A percentile compares a stretch with the other conserved stretches of the same genome.
Conservation (phyloP, 2,329 filamentous ascomycete species). For the Nigrograna mackinnonii region DNA sequence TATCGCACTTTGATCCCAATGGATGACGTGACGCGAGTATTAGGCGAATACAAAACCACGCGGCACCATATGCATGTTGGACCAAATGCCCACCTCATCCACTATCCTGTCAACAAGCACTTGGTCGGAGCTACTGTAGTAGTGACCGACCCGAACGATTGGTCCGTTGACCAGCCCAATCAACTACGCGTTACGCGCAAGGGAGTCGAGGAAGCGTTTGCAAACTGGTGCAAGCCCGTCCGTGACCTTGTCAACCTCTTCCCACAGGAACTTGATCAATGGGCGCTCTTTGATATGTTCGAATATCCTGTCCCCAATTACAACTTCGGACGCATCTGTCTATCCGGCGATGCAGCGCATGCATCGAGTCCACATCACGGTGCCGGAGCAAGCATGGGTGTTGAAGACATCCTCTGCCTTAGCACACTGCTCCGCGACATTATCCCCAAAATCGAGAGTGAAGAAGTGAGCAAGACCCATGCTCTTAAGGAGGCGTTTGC, state of each 20-base stretch:
- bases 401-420: no score
- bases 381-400: slow-evolving; percentile 57
- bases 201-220: neutral
- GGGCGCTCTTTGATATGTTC: slow-evolving; percentile 49
- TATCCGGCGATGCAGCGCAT: slow-evolving; percentile 62
- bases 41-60: slow-evolving; percentile 18
- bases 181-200: neutral
- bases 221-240: neutral
- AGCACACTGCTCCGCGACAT: no score
- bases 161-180: no score
- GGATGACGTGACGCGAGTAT: slow-evolving; percentile 38
- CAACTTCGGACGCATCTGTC: slow-evolving; percentile 37
- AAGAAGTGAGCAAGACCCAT: no score
- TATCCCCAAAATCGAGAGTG: no score
- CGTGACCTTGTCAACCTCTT: slow-evolving; percentile 1
- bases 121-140: neutral
- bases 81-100: neutral
- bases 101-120: neutral
- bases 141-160: neutral
- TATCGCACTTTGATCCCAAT: slow-evolving; percentile 67
- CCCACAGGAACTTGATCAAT: slow-evolving; percentile 33
- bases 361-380: slow-evolving; percentile 57
- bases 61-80: slow-evolving; percentile 14
- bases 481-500: no score
- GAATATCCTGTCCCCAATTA: slow-evolving; percentile 48